Conservation (phyloP, 2,329 filamentous ascomycete genomes). For the Lanzia echinophila region DNA sequence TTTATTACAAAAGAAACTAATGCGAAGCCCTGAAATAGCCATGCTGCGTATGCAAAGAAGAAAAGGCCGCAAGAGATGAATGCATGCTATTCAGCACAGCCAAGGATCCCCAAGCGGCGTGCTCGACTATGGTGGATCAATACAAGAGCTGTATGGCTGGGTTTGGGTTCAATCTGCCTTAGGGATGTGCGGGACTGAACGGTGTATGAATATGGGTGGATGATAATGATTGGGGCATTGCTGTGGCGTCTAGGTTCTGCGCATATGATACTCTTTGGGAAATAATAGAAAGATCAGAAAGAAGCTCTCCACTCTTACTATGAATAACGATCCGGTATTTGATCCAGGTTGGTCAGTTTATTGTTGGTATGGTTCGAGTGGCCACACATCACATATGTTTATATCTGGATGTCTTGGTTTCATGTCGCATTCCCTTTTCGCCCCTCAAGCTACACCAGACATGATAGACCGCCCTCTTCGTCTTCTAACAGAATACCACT, state of each 20-base stretch:
- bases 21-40: slow-evolving; percentile 48
- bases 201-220: slow-evolving; percentile 1
- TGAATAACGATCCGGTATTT: too few species aligned
- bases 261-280: not conserved
- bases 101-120: slow-evolving; percentile 76
- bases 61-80: slow-evolving; percentile 89
- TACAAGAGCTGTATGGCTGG: slow-evolving; percentile 91
- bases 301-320: slow-evolving; percentile 22
- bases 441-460: too few species aligned
- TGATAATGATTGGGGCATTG: slow-evolving; percentile 19
- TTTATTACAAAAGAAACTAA: slow-evolving; percentile 1
- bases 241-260: slow-evolving; percentile 14
- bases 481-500: too few species aligned
- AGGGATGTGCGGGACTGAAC: not conserved
- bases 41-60: slow-evolving; percentile 95
- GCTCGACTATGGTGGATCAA: slow-evolving; percentile 71
- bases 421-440: too few species aligned
- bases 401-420: too few species aligned
- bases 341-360: too few species aligned
- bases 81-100: slow-evolving; percentile 97
- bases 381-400: too few species aligned
- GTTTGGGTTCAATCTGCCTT: slow-evolving; percentile 69
- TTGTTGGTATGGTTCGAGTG: too few species aligned
- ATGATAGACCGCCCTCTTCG: too few species aligned
- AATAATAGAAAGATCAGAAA: slow-evolving; percentile 3